A percentile compares a stretch with the other conserved stretches of the same genome.
Evolutionary conservation across 768 basidiomycete genomes (phyloP).

Genomic region (Russula lepida): DNA sequence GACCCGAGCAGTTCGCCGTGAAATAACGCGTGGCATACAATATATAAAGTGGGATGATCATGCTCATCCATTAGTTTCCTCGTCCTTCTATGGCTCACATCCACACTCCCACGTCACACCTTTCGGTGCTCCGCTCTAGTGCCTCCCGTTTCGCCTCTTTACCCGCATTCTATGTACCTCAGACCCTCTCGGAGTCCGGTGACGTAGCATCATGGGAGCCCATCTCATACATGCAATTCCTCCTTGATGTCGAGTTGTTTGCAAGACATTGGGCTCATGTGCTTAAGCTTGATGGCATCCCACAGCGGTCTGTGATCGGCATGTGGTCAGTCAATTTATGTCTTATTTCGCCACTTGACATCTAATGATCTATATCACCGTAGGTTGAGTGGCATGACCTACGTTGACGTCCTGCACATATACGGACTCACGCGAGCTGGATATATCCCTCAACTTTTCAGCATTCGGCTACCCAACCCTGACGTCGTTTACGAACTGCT

Average conservation of each 20-base stretch:
- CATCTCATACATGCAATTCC: constrained; percentile 59
- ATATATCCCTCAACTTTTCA: constrained; percentile 71
- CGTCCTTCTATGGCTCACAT: constrained; percentile 10
- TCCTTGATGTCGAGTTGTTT: constrained; percentile 51
- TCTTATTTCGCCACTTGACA: neutral
- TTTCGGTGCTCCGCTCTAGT: constrained; percentile 52
- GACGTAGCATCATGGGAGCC: constrained; percentile 46
- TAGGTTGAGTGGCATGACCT: constrained; percentile 69
- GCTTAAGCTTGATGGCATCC: constrained; percentile 41
- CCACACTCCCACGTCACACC: constrained; percentile 36
- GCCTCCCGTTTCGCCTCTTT: constrained; percentile 41
- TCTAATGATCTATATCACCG: constrained; percentile 5
- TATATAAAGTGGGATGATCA: constrained; percentile 17
- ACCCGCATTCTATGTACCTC: constrained; percentile 55
- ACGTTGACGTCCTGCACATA: constrained; percentile 62
- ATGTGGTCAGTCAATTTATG: constrained; percentile 46
- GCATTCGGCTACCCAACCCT: constrained; percentile 67
- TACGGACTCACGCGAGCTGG: constrained; percentile 71
- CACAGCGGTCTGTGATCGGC: constrained; percentile 54
- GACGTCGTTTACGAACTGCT: constrained; percentile 64
- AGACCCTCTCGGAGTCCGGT: constrained; percentile 34
- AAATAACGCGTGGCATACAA: constrained; percentile 11
- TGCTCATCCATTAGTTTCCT: neutral
- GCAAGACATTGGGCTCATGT: constrained; percentile 54
- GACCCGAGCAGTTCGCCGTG: constrained; percentile 16